These are phyloP conservation scores for Eimeria acervulina DNA, from an alignment of 169 alveolate species.

Conservation along the genomic window DNA sequence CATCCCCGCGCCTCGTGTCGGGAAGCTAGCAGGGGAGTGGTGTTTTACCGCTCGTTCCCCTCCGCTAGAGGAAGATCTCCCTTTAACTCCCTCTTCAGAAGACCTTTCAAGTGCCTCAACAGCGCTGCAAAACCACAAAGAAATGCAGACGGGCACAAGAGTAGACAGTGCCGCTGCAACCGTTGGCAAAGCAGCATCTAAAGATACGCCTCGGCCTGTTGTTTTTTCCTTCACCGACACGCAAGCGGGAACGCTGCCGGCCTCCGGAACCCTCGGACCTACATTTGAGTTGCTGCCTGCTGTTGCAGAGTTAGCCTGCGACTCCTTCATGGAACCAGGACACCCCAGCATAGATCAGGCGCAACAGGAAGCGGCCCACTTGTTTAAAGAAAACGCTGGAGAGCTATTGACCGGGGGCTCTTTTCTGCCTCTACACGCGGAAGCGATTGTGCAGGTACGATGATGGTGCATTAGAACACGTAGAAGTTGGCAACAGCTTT, in stretches of 20 bases:
- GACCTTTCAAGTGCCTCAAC: background rate
- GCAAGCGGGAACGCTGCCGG: background rate
- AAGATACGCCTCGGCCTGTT: background rate
- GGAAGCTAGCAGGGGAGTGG: background rate
- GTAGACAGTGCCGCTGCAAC: background rate
- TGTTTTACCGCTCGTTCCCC: constrained; percentile 9
- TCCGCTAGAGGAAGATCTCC: background rate
- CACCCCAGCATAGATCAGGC: constrained; percentile 9
- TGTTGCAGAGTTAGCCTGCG: background rate
- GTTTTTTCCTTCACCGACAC: background rate
- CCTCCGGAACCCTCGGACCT: background rate
- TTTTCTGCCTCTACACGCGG: constrained; percentile 41
- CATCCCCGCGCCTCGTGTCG: constrained; percentile 56
- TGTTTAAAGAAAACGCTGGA: background rate
- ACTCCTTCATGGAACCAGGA: background rate
- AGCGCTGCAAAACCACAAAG: background rate
- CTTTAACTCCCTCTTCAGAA: background rate
- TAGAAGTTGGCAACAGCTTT: background rate
- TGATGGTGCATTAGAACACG: background rate
- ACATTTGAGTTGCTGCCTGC: background rate
- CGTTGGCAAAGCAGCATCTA: background rate
- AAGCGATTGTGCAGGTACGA: background rate
- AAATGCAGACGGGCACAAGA: background rate
- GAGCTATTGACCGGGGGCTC: constrained; percentile 49
- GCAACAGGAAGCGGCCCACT: background rate